Conservation (phyloP, 257 asterid species). For the Galeopsis tetrahit region DNA sequence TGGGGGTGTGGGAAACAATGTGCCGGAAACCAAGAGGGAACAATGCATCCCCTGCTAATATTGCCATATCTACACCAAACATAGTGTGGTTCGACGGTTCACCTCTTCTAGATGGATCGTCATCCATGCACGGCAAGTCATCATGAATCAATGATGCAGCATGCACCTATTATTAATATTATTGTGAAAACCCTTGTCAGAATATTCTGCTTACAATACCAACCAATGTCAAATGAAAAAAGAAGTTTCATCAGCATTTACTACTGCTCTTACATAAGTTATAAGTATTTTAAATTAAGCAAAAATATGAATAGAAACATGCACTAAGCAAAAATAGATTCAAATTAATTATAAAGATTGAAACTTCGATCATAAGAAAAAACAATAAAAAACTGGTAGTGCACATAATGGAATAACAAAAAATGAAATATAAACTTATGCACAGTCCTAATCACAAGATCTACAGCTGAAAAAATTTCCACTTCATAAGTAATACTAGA, state of each 20-base stretch:
- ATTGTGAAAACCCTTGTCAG: too few relatives aligned
- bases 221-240: background rate
- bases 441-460: slow-evolving; percentile 13
- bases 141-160: slow-evolving; percentile 94
- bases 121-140: slow-evolving; percentile 98
- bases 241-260: background rate
- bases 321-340: background rate
- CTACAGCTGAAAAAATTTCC: slow-evolving; percentile 9
- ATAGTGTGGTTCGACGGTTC: slow-evolving; percentile 85
- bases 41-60: slow-evolving; percentile 92
- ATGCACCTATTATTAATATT: slow-evolving; percentile 62
- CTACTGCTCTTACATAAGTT: background rate
- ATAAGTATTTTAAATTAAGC: background rate
- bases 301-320: background rate
- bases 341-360: background rate
- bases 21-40: slow-evolving; percentile 96
- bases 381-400: background rate
- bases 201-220: slow-evolving; percentile 1
- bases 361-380: slow-evolving; percentile 8
- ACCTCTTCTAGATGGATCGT: slow-evolving; percentile 92
- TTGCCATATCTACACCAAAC: slow-evolving; percentile 94
- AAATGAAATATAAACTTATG: background rate
- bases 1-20: slow-evolving; percentile 84
- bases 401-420: background rate
- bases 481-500: background rate